These are phyloP conservation scores for Xylaria sp. DNA, from an alignment of 2,329 filamentous ascomycete genomes.

Conservation along the genomic window DNA sequence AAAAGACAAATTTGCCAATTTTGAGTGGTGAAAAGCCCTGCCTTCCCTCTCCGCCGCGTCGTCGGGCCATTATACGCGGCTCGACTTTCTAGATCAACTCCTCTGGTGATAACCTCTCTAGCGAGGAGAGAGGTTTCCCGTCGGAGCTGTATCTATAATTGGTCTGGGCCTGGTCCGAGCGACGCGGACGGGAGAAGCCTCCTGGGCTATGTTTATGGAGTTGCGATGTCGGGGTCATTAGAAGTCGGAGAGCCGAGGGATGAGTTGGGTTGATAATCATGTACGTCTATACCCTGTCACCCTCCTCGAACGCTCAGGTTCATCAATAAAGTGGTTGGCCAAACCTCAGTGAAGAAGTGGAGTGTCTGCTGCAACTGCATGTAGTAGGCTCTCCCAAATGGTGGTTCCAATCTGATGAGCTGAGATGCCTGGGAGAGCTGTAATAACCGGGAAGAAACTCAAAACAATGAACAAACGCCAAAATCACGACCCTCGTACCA, in stretches of 20 bases:
- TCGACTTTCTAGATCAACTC: conserved; percentile 27
- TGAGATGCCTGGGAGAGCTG: conserved; percentile 48
- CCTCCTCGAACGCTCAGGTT: conserved; percentile 47
- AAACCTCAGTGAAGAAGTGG: conserved; percentile 63
- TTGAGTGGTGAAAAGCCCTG: conserved; percentile 40
- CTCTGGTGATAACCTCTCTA: conserved; percentile 22
- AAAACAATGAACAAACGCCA: conserved; percentile 50
- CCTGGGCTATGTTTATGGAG: conserved; percentile 37
- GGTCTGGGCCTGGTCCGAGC: conserved; percentile 15
- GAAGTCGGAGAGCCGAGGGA: conserved; percentile 45
- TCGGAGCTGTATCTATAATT: conserved; percentile 30
- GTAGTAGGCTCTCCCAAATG: conserved; percentile 58
- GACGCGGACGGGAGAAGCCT: conserved; percentile 34
- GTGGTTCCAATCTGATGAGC: conserved; percentile 64
- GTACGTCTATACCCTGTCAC: conserved; percentile 55
- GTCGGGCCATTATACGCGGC: conserved; percentile 28
- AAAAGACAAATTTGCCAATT: conserved; percentile 45
- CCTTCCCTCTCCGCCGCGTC: conserved; percentile 37
- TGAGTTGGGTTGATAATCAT: conserved; percentile 36
- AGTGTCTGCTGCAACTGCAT: conserved; percentile 52
- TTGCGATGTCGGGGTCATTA: conserved; percentile 49
- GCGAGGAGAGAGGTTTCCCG: conserved; percentile 31
- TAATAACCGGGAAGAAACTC: conserved; percentile 55
- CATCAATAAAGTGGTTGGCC: conserved; percentile 59
- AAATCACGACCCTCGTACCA: conserved; percentile 42